A percentile compares a stretch with the other conserved stretches of the same genome.
Evolutionary conservation across 768 basidiomycete species (phyloP).

Genomic region (Leccinum incarnatum): DNA sequence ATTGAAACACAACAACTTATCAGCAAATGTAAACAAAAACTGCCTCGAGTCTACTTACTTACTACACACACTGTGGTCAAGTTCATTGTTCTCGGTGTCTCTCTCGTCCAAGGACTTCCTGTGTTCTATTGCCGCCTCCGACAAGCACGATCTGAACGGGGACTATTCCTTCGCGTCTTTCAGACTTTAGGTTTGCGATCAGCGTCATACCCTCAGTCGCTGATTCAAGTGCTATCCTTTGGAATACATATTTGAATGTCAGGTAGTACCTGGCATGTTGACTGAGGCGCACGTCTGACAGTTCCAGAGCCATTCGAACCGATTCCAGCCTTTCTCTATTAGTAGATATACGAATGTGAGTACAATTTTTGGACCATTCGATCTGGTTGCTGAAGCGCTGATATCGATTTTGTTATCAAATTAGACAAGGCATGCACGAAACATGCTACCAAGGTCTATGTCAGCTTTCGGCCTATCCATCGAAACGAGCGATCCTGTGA

Average conservation of each 20-base stretch:
- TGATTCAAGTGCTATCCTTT: no score
- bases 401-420: no score
- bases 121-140: neutral
- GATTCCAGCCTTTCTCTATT: neutral
- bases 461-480: no score
- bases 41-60: neutral
- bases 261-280: no score
- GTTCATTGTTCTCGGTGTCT: neutral
- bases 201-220: no score
- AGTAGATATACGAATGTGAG: neutral
- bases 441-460: neutral
- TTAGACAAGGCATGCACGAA: no score
- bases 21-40: neutral
- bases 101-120: neutral
- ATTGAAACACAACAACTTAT: neutral
- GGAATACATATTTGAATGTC: no score
- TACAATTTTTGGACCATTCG: no score
- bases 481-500: no score
- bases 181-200: neutral
- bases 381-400: no score
- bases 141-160: neutral
- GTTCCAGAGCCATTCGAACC: no score
- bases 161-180: neutral
- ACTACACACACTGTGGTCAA: neutral
- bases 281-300: no score